Conservation (phyloP, 148 eudicot species). For the Silene uniflora region DNA sequence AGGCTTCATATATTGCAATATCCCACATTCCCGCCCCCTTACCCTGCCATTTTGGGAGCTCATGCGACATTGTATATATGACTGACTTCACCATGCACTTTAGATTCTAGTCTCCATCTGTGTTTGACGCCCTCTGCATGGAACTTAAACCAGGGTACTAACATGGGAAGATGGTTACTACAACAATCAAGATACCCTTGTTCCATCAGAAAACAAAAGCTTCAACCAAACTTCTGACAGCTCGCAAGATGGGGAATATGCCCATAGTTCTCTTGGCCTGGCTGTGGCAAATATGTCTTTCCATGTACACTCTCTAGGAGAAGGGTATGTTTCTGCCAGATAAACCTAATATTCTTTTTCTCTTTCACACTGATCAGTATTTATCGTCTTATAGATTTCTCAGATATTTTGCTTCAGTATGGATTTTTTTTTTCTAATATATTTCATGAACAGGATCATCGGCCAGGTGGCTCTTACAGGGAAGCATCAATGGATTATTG, state of each 20-base stretch:
- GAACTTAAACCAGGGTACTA: conserved; percentile 54
- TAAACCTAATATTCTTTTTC: neutral
- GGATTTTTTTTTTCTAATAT: neutral
- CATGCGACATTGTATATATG: too few species aligned
- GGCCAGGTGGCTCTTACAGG: conserved; percentile 88
- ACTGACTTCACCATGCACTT: too few species aligned
- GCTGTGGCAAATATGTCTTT: conserved; percentile 82
- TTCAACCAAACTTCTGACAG: conserved; percentile 27
- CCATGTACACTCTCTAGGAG: conserved; percentile 76
- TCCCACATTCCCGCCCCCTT: too few species aligned
- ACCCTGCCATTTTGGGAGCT: too few species aligned
- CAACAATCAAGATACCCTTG: conserved; percentile 36
- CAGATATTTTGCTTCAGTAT: neutral
- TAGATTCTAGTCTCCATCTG: too few species aligned
- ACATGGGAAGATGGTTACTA: conserved; percentile 89
- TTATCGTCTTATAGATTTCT: neutral
- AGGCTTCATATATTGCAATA: too few species aligned
- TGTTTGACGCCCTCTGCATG: conserved; percentile 7
- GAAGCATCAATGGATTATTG: conserved; percentile 73
- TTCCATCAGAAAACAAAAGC: conserved; percentile 37
- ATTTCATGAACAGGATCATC: conserved; percentile 50
- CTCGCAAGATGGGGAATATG: conserved; percentile 39
- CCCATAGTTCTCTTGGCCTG: conserved; percentile 65
- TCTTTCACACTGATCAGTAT: neutral
- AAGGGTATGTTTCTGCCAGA: conserved; percentile 57